Evolutionary conservation across 306 rosid genomes (phyloP).

Genomic region (Gillenia trifoliata): DNA sequence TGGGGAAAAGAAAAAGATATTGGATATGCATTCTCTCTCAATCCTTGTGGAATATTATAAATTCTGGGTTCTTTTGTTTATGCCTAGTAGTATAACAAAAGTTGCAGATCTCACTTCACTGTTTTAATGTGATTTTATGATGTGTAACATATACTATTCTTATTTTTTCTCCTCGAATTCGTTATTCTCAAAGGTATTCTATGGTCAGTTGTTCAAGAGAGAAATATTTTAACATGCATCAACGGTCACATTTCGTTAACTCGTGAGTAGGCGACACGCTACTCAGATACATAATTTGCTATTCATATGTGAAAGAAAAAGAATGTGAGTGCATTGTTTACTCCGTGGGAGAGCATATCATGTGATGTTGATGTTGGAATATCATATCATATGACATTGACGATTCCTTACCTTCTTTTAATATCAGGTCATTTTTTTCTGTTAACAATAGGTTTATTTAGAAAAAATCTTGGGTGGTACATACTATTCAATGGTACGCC

Average conservation of each 20-base stretch:
- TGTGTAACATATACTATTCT: neutral
- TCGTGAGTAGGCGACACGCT: neutral
- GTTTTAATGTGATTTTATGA: neutral
- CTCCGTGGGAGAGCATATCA: neutral
- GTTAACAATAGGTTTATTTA: too few relatives aligned
- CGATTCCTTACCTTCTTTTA: too few relatives aligned
- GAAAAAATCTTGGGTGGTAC: too few relatives aligned
- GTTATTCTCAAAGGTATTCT: too few relatives aligned
- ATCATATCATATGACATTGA: neutral
- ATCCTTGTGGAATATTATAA: neutral
- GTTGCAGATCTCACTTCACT: neutral
- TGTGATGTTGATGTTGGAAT: neutral
- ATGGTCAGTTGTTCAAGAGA: neutral
- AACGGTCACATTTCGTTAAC: too few relatives aligned
- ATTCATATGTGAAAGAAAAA: neutral
- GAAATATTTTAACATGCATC: too few relatives aligned
- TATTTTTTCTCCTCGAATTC: too few relatives aligned
- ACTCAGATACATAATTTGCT: too few relatives aligned
- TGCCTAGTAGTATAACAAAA: neutral
- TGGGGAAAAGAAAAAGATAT: neutral
- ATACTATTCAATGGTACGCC: too few relatives aligned
- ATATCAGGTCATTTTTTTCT: neutral
- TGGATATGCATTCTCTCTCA: constrained; percentile 1
- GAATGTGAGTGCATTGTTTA: neutral
- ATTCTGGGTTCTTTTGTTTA: neutral